Evolutionary conservation across 176 grass and related monocot species (phyloP).

Genomic region (Cymbopogon citratus): DNA sequence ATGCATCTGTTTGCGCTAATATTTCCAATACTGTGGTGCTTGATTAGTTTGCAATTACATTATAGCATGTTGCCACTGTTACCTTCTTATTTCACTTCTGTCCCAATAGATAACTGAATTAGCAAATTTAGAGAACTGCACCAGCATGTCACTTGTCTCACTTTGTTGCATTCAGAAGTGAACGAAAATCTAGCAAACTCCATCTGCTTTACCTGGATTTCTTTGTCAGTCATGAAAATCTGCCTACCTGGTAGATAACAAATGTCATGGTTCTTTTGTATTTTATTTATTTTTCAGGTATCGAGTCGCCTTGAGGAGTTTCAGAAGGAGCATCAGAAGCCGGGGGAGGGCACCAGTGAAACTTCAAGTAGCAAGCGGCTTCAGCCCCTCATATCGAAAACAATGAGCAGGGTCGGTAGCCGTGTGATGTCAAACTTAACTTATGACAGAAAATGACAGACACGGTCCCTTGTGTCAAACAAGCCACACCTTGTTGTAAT

Average conservation of each 20-base stretch:
- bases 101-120: neutral
- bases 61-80: neutral
- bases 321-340: slow-evolving; percentile 59
- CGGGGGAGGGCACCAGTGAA: slow-evolving; percentile 27
- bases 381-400: slow-evolving; percentile 46
- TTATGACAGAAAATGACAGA: slow-evolving; percentile 23
- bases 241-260: neutral
- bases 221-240: neutral
- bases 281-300: slow-evolving; percentile 46
- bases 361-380: slow-evolving; percentile 41
- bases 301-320: slow-evolving; percentile 59
- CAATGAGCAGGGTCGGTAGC: slow-evolving; percentile 46
- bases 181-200: neutral
- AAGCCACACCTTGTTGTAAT: slow-evolving; percentile 10
- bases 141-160: neutral
- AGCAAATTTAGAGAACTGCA: neutral
- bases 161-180: neutral
- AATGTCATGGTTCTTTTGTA: neutral
- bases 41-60: neutral
- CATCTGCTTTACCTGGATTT: neutral
- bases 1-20: slow-evolving; percentile 1
- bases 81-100: neutral
- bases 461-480: neutral
- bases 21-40: neutral
- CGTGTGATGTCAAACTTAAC: slow-evolving; percentile 28